Percentiles rank a stretch among this genome's conserved stretches.
These are phyloP conservation scores for Russula ochroleuca DNA, from an alignment of 768 basidiomycete species.

Conservation along the genomic window DNA sequence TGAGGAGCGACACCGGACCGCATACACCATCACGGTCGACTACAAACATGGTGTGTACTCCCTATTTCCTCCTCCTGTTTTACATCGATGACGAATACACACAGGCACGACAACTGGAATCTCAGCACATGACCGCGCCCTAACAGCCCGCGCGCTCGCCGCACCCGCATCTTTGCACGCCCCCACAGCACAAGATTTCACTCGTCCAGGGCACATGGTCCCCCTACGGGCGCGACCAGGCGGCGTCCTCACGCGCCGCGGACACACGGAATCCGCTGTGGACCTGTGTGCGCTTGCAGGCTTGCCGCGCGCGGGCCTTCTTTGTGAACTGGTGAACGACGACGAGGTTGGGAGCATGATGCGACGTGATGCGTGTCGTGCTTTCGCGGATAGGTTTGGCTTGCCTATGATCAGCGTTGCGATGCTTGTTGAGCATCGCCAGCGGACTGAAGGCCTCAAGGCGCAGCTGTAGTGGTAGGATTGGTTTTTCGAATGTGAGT, in stretches of 20 bases:
- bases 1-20: conserved; percentile 87
- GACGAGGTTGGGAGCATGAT: conserved; percentile 88
- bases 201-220: conserved; percentile 92
- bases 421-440: conserved; percentile 53
- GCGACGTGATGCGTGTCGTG: conserved; percentile 86
- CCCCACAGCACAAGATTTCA: conserved; percentile 63
- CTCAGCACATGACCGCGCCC: conserved; percentile 89
- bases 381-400: conserved; percentile 86
- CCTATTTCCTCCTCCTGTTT: conserved; percentile 13
- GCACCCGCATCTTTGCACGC: conserved; percentile 36
- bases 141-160: conserved; percentile 82
- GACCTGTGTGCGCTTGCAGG: conserved; percentile 81
- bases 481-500: background rate
- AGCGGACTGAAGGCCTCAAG: conserved; percentile 18
- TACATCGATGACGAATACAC: background rate
- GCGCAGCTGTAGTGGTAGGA: background rate
- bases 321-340: conserved; percentile 96
- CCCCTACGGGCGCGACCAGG: conserved; percentile 84
- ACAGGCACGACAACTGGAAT: conserved; percentile 93
- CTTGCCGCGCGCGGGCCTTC: conserved; percentile 66
- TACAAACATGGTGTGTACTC: conserved; percentile 71
- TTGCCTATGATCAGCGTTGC: conserved; percentile 94
- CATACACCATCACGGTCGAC: conserved; percentile 95
- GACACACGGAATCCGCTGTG: conserved; percentile 89
- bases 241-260: conserved; percentile 80